Conservation (phyloP, 192 early-diverging fungal genomes). For the Umbelopsis isabellina region DNA sequence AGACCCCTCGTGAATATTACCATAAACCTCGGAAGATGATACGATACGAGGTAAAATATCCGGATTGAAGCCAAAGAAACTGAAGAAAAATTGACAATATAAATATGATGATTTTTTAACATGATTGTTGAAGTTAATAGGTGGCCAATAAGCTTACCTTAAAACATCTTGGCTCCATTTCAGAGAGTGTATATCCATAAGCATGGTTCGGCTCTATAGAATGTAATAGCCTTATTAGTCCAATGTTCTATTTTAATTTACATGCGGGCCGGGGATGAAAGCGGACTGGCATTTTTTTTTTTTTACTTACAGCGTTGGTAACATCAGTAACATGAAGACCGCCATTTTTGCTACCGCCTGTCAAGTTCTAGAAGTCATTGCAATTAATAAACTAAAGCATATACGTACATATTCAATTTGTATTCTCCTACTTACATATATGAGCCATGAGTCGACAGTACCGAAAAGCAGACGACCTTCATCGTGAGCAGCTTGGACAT, state of each 20-base stretch:
- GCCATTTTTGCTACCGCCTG: slow-evolving; percentile 68
- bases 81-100: slow-evolving; percentile 13
- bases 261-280: neutral
- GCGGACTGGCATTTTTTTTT: slow-evolving; percentile 11
- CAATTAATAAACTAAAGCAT: neutral
- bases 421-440: slow-evolving; percentile 63
- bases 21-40: slow-evolving; percentile 82
- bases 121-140: neutral
- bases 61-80: slow-evolving; percentile 42
- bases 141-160: slow-evolving; percentile 17
- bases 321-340: slow-evolving; percentile 87
- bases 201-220: slow-evolving; percentile 76
- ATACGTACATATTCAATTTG: neutral
- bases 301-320: slow-evolving; percentile 72
- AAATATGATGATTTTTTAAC: neutral
- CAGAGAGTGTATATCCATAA: slow-evolving; percentile 85
- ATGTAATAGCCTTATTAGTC: neutral
- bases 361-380: slow-evolving; percentile 65
- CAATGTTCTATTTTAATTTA: neutral
- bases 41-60: slow-evolving; percentile 80
- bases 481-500: slow-evolving; percentile 74
- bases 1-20: slow-evolving; percentile 57
- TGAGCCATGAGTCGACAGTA: slow-evolving; percentile 93
- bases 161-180: slow-evolving; percentile 79
- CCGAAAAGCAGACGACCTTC: slow-evolving; percentile 79